Evolutionary conservation across 768 basidiomycete genomes (phyloP).

Genomic region (Strobilomyces dryophilus): DNA sequence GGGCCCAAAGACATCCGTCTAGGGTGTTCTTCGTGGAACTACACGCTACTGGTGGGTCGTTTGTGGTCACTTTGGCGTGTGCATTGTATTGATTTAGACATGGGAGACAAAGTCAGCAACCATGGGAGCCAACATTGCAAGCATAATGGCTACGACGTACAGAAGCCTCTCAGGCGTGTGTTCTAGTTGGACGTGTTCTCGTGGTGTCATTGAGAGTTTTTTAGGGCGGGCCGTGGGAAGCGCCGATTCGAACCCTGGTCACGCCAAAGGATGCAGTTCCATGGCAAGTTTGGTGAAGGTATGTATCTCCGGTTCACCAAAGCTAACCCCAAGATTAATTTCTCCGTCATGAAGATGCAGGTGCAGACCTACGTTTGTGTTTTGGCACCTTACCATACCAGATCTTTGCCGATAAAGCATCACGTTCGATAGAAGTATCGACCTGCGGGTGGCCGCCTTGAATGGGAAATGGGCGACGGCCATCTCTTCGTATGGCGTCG

Average conservation of each 20-base stretch:
- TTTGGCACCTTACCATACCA: not conserved
- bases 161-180: conserved; percentile 6
- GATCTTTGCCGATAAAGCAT: not conserved
- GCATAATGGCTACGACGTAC: conserved; percentile 24
- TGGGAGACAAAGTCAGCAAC: conserved; percentile 42
- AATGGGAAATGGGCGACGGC: conserved; percentile 30
- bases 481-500: conserved; percentile 32
- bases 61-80: not conserved
- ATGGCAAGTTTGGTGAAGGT: conserved; percentile 34
- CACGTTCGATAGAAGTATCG: conserved; percentile 13
- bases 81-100: not conserved
- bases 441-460: conserved; percentile 24
- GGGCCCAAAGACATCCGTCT: conserved; percentile 26
- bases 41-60: conserved; percentile 42
- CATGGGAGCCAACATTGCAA: conserved; percentile 49
- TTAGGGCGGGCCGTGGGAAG: conserved; percentile 27
- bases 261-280: conserved; percentile 30
- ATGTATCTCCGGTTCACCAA: conserved; percentile 25
- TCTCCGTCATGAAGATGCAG: conserved; percentile 22
- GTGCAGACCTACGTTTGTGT: conserved; percentile 22
- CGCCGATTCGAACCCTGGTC: conserved; percentile 24
- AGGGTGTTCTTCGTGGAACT: conserved; percentile 48
- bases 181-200: not conserved
- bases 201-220: not conserved
- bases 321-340: conserved; percentile 26